Base-by-base conservation (phyloP, 1,284 basidiomycete genomes). In the Vanrija sp. region DNA sequence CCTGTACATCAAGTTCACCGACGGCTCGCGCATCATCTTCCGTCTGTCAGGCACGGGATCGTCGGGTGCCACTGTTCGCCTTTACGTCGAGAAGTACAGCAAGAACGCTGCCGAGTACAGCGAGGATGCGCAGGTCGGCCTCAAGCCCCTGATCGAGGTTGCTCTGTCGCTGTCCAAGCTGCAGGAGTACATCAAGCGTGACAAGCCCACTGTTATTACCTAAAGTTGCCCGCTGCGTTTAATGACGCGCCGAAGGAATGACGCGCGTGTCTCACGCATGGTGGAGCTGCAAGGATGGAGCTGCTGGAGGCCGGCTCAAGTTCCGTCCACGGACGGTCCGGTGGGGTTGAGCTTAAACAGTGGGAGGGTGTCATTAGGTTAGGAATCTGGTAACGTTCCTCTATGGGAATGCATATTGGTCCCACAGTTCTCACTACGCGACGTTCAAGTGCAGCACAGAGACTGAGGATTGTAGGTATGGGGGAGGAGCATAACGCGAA, bases 151-250 rank as follows among this genome's bases (percentile, higher is more conserved):
- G 63, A 98, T 98, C 69, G 91, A 98, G 74, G 91, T 95, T 56
- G 94, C 96, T 28, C 78, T 98, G 55, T 80, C 83, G 66, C 81
- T 90, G 58, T 87, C 85, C 79, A 89, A 89, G 76, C 80, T 99
- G 76, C 85, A 88, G 76, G 83, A 91, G 76, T 91, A 86, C 78
- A 83, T 95, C 64, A 86, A 87, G 49, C 80, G 91, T 61, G 86
- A 93, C 54, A 82, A 93, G 82, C 95, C 95, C 38, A 95, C 92
- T 51, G 95, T 98, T 59, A 98, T 98, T 75, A 98, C 95, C 85
- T 79, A 49, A 23, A 55, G 19, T 25, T 50, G 38, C n/a, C 19
- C 23, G 48, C n/a, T 6, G 48, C 28, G 14, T 34, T 14, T 14
- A 15, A 12, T 12, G 15, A 29, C 15, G 28, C 19, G 29, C 42